Base-by-base conservation (phyloP, 2,329 filamentous ascomycete genomes). In the Periglandula ipomoeae region DNA sequence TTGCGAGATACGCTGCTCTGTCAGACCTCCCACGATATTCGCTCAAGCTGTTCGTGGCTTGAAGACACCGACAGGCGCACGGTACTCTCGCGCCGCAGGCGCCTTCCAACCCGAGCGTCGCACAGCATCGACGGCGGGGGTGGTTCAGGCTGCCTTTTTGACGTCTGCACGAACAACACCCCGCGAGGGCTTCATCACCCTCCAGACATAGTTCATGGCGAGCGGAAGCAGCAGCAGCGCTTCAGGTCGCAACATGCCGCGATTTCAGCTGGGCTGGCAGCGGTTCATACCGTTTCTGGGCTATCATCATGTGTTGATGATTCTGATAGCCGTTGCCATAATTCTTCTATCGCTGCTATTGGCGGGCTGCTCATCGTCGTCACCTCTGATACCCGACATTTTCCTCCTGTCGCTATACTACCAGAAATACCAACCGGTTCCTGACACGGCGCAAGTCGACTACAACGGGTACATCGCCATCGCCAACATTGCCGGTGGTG, bases 381-480 rank as follows among this genome's bases (percentile, higher is more conserved):
- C 91, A 46, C 93, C 91, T 2, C 74, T 95, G 48, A 96, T 98
- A 59, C 93, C 93, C 23, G 83, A 84, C 63, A 97, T 98, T 69
- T 98, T 96, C 77, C 82, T 98, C 58, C 87, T 98, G 56, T 95
- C 90, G n/a, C 81, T 98, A 61, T 97, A 95, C 79, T 98, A 96
- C 73, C 74, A 95, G 65, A 75, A 79, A 53, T 96, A 96, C 70
- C 81, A 83, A 19, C 87, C 93, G 3, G 74, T 79, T 24, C 91
- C 91, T 57, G 82, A 87, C 58, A 87, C 89, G 5, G 79, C 91
- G 9, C 91, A 97, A 70, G 89, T 95, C 57, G 84, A 95, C 65
- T 95, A 94, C 53, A 87, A 85, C 50, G 85, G 93, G 51, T 85
- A 88, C 54, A 81, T 82, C 15, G 88, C 89, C 50, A 93, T 97